phyloP scores from a whole-genome alignment of 2,329 filamentous ascomycete genomes.

The Phaeosphaeria sp. region DNA sequence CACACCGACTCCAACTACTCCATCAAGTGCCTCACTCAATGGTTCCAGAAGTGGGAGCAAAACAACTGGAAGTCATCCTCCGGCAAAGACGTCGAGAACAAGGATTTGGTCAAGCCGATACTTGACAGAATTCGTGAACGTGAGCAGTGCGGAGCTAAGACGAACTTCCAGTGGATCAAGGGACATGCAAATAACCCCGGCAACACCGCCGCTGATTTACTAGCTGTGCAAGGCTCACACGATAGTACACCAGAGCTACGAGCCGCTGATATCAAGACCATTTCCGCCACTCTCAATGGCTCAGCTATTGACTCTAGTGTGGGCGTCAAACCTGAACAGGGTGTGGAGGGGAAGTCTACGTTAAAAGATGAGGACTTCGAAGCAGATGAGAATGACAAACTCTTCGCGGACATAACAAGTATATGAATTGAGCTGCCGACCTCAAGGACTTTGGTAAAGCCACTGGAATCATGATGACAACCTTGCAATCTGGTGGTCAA shows the following conservation, averaged over 20 bases:
- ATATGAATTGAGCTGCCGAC: not conserved
- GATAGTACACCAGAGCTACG: slow-evolving; percentile 21
- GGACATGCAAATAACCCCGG: slow-evolving; percentile 77
- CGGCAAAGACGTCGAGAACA: slow-evolving; percentile 80
- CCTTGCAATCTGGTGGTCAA: not conserved
- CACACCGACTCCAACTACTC: slow-evolving; percentile 89
- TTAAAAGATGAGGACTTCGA: not conserved
- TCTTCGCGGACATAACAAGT: slow-evolving; percentile 2
- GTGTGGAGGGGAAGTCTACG: not conserved
- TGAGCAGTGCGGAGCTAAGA: slow-evolving; percentile 59
- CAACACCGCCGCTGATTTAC: slow-evolving; percentile 77
- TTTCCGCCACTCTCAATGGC: not conserved
- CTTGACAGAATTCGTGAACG: slow-evolving; percentile 74
- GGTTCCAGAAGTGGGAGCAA: slow-evolving; percentile 78
- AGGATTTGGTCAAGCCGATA: slow-evolving; percentile 79
- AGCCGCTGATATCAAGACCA: slow-evolving; percentile 2
- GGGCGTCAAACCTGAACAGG: not conserved
- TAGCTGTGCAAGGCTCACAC: slow-evolving; percentile 27
- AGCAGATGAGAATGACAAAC: slow-evolving; percentile 3
- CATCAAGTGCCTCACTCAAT: slow-evolving; percentile 86
- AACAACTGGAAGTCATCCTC: slow-evolving; percentile 79
- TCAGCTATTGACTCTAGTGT: not conserved
- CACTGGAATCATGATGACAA: not conserved
- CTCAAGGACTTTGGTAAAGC: not conserved
- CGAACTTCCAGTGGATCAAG: slow-evolving; percentile 86